Percentiles rank a stretch among this genome's conserved stretches.
phyloP scores from a whole-genome alignment of 805 yeast species.

The Naumovozyma baii region DNA sequence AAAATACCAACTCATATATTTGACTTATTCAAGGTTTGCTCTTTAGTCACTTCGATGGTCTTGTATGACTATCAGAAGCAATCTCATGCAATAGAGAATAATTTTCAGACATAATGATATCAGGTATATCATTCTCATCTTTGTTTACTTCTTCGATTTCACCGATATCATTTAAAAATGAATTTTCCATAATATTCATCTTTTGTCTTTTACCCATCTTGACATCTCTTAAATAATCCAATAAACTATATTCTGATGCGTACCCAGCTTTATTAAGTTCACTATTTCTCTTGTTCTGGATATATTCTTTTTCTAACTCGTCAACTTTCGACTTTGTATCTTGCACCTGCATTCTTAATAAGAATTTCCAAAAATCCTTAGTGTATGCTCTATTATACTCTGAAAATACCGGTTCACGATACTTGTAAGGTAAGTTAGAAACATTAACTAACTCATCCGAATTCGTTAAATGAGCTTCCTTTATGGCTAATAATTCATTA shows the following conservation, averaged over 20 bases:
- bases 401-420: slow-evolving; percentile 26
- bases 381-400: slow-evolving; percentile 23
- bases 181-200: slow-evolving; percentile 15
- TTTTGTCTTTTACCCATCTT: slow-evolving; percentile 13
- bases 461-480: slow-evolving; percentile 19
- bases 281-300: slow-evolving; percentile 8
- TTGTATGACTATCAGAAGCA: neutral
- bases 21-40: too few relatives aligned
- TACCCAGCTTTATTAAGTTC: slow-evolving; percentile 8
- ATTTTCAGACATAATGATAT: too few relatives aligned
- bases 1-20: too few relatives aligned
- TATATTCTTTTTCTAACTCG: slow-evolving; percentile 18
- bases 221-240: slow-evolving; percentile 19
- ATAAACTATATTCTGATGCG: slow-evolving; percentile 11
- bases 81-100: neutral
- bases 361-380: slow-evolving; percentile 19
- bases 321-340: slow-evolving; percentile 17
- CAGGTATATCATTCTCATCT: too few relatives aligned
- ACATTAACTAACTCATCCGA: slow-evolving; percentile 15
- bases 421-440: slow-evolving; percentile 12
- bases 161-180: slow-evolving; percentile 1
- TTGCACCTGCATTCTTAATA: slow-evolving; percentile 25
- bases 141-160: slow-evolving; percentile 2
- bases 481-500: slow-evolving; percentile 36
- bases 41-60: neutral